phyloP scores from a whole-genome alignment of 768 basidiomycete genomes.

The Coprinopsis strossmayeri region DNA sequence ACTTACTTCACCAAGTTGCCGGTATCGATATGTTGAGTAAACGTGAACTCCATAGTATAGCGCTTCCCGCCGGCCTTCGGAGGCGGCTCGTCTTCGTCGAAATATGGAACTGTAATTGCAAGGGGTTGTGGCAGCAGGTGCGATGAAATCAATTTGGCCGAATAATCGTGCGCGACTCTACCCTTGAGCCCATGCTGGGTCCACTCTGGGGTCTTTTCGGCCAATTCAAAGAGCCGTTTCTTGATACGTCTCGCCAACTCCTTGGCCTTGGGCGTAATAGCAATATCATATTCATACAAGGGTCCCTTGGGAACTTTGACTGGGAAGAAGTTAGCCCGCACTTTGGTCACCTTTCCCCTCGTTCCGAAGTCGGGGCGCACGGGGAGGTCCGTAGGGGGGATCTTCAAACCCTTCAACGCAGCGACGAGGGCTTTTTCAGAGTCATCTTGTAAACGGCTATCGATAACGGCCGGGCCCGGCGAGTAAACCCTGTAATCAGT shows the following conservation, averaged over 20 bases:
- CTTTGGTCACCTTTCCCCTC: constrained; percentile 36
- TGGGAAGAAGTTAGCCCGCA: constrained; percentile 68
- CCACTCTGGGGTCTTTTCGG: constrained; percentile 49
- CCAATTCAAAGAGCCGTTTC: constrained; percentile 55
- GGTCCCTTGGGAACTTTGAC: constrained; percentile 42
- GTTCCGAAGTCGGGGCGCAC: constrained; percentile 55
- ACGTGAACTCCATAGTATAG: constrained; percentile 39
- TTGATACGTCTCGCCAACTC: constrained; percentile 48
- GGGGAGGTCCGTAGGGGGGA: constrained; percentile 40
- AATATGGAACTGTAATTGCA: constrained; percentile 35
- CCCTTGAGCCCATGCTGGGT: constrained; percentile 40
- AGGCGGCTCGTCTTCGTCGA: constrained; percentile 44
- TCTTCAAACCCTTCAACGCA: constrained; percentile 24
- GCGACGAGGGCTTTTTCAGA: constrained; percentile 36
- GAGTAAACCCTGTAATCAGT: constrained; percentile 37
- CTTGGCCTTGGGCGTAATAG: constrained; percentile 43
- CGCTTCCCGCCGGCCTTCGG: constrained; percentile 40
- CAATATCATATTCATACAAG: constrained; percentile 57
- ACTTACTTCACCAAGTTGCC: constrained; percentile 36
- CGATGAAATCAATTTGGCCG: constrained; percentile 44
- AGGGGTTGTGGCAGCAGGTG: constrained; percentile 40
- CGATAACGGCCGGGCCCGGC: constrained; percentile 31
- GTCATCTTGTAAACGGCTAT: constrained; percentile 34
- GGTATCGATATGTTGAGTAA: constrained; percentile 45
- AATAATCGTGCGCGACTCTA: constrained; percentile 50